Conservation (phyloP, 768 basidiomycete species). For the Lactifluus piperatus region DNA sequence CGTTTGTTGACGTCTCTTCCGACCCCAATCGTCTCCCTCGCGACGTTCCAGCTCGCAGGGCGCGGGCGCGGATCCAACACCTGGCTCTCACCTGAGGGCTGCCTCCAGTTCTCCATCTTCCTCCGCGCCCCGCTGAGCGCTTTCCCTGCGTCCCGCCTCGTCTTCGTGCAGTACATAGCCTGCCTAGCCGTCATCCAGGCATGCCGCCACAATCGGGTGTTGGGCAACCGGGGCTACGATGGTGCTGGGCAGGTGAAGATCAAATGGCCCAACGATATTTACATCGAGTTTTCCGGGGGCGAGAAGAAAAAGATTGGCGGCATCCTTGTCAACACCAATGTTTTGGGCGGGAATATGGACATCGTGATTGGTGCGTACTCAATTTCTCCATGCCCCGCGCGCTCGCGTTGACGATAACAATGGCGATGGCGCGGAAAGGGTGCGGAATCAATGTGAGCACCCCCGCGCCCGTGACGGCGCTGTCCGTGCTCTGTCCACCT, state of each 20-base stretch:
- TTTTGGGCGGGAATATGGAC: constrained; percentile 60
- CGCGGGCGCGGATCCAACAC: constrained; percentile 82
- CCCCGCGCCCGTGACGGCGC: constrained; percentile 70
- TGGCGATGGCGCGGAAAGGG: constrained; percentile 39
- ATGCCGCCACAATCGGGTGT: constrained; percentile 50
- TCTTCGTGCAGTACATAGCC: constrained; percentile 91
- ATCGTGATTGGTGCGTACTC: constrained; percentile 66
- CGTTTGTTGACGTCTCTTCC: constrained; percentile 59
- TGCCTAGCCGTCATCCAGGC: constrained; percentile 86
- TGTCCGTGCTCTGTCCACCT: constrained; percentile 54
- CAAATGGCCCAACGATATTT: constrained; percentile 98
- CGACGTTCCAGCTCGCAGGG: constrained; percentile 80
- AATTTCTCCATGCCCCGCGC: no score
- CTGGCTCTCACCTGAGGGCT: constrained; percentile 90
- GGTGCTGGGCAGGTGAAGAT: constrained; percentile 56
- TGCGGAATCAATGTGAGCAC: constrained; percentile 87
- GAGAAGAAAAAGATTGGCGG: constrained; percentile 80
- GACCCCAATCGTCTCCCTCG: constrained; percentile 72
- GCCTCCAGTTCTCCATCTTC: constrained; percentile 75
- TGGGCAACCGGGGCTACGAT: constrained; percentile 26
- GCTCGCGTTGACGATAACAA: not conserved
- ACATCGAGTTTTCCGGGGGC: constrained; percentile 47
- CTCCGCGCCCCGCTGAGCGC: constrained; percentile 46
- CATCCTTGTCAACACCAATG: constrained; percentile 82
- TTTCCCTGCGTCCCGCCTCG: constrained; percentile 57